Base-by-base conservation (phyloP, 257 asterid genomes). In the Forsythia viridissima region DNA sequence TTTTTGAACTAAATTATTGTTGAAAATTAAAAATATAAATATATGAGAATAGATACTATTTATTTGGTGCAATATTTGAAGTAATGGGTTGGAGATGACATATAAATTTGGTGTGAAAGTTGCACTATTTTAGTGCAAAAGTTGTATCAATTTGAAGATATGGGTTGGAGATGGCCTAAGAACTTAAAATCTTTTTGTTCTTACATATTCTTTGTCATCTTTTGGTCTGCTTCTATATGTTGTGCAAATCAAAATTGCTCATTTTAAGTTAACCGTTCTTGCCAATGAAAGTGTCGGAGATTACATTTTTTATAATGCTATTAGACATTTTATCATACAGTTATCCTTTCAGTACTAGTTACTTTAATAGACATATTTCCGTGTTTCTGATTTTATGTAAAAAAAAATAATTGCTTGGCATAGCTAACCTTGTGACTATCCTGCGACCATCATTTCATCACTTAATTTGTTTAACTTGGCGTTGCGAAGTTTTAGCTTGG, bases 321-420 rank as follows among this genome's bases (percentile, higher is more conserved):
- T 66, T 71, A 20, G 18, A 24, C 71, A 46, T 57, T 72, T 30
- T 61, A 59, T 81, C 51, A 59, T 30, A 30, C 61, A 75, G 69
- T 38, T n/a, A 57, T 55, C 41, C 40, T 78, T 61, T 34, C 75
- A 39, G 37, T 7, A 67, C 10, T 72, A 43, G n/a, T 66, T 13
- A 2, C 72, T 48, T 65, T 72, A 63, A 12, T 46, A 46, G 55
- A 46, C 5, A 13, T 46, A 10, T 46, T 48, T 48, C 57, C n/a
- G 15, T 3, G 4, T 48, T 48, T 48, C 57, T 48, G 57, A 71
- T 65, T 82, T 66, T 30, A 30, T 6, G 51, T 24, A 48, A 61
- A 48, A 37, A 39, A 21, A 24, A 24, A 24, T 68, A 59, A 66
- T 70, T 70, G 13, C 73, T 70, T 41, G 44, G 71, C 63, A 43